Percentiles rank a stretch among this genome's conserved stretches.
Evolutionary conservation across 805 yeast species (phyloP).

Genomic region (Suhomyces emberorum): DNA sequence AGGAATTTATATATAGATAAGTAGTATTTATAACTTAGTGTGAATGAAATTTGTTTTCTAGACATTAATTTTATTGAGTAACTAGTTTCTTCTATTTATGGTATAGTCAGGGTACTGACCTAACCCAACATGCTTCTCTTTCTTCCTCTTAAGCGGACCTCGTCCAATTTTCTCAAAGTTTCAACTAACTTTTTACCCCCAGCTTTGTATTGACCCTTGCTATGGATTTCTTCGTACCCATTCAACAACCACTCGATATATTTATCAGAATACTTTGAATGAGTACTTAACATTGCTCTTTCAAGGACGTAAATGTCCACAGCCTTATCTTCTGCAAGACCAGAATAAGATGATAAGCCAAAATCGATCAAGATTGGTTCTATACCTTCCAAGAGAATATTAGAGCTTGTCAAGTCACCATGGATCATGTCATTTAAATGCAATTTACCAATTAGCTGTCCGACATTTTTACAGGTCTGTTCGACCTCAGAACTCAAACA

Average conservation of each 20-base stretch:
- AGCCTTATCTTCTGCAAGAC: slow-evolving; percentile 85
- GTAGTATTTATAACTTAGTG: no score
- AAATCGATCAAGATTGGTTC: slow-evolving; percentile 78
- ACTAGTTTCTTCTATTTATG: no score
- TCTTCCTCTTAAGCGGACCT: slow-evolving; percentile 87
- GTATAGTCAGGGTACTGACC: no score
- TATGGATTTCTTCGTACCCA: slow-evolving; percentile 55
- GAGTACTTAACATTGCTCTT: slow-evolving; percentile 87
- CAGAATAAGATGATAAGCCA: slow-evolving; percentile 79
- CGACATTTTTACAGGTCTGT: slow-evolving; percentile 51
- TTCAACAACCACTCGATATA: slow-evolving; percentile 70
- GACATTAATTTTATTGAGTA: no score
- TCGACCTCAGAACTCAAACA: slow-evolving; percentile 38
- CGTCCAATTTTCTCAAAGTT: slow-evolving; percentile 63
- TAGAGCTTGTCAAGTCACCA: slow-evolving; percentile 93
- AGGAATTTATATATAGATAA: no score
- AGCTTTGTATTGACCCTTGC: slow-evolving; percentile 23
- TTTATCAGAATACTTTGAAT: slow-evolving; percentile 62
- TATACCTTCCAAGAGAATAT: slow-evolving; percentile 52
- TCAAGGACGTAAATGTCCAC: slow-evolving; percentile 96
- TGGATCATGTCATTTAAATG: slow-evolving; percentile 81
- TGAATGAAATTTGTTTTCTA: no score
- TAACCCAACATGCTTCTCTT: slow-evolving; percentile 91
- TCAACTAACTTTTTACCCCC: slow-evolving; percentile 48
- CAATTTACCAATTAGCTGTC: slow-evolving; percentile 62